A percentile compares a stretch with the other conserved stretches of the same genome.
Evolutionary conservation across 2,329 filamentous ascomycete genomes (phyloP).

Genomic region (Cordyceps javanica): DNA sequence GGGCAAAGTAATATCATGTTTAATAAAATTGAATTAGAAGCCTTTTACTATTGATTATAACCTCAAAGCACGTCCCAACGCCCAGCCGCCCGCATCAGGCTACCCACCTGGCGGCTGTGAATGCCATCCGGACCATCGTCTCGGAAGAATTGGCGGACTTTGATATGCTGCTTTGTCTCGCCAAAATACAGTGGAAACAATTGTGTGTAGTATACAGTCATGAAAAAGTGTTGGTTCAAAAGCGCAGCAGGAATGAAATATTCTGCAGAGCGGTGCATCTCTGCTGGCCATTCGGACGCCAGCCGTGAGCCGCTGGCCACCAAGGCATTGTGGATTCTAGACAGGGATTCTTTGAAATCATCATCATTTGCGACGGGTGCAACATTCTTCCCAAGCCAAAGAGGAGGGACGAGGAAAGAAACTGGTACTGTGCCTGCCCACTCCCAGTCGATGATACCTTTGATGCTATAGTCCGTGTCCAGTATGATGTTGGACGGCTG

Average conservation of each 20-base stretch:
- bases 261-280: not conserved
- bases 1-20: not conserved
- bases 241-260: conserved; percentile 1
- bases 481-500: conserved; percentile 12
- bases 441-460: conserved; percentile 13
- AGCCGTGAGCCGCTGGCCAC: not conserved
- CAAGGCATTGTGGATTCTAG: not conserved
- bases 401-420: conserved; percentile 1
- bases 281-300: not conserved
- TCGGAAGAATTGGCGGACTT: conserved; percentile 2
- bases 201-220: conserved; percentile 2
- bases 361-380: not conserved
- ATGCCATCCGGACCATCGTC: conserved; percentile 3
- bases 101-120: not conserved
- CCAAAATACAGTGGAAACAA: conserved; percentile 1
- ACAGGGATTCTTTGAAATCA: not conserved
- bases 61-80: not conserved
- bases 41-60: not conserved
- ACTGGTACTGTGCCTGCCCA: conserved; percentile 4
- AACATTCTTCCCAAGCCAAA: conserved; percentile 5
- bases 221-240: conserved; percentile 8
- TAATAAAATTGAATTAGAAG: not conserved
- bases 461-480: conserved; percentile 2
- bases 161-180: not conserved
- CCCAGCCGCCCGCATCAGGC: not conserved